Conservation (phyloP, 352 stramenopile genomes). For the Globisporangium nagaii region DNA sequence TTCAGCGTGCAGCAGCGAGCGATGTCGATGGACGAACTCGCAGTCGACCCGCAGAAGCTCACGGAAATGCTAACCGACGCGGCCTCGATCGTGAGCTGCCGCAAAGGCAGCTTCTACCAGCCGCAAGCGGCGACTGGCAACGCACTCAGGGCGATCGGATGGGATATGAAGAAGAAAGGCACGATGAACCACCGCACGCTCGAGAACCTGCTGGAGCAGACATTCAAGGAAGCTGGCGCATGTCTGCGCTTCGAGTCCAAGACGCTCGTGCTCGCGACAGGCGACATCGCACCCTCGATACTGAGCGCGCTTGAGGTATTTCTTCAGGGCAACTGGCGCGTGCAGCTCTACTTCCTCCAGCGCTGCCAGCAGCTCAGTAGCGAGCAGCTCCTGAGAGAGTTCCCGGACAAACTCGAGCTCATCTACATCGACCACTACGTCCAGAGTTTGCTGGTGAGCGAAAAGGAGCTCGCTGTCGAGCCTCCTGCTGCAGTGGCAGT, state of each 20-base stretch:
- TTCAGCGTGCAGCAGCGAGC: slow-evolving; percentile 14
- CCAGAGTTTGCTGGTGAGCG: slow-evolving; percentile 13
- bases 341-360: slow-evolving; percentile 17
- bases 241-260: background rate
- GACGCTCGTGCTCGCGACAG: slow-evolving; percentile 16
- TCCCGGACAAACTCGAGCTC: slow-evolving; percentile 4
- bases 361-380: background rate
- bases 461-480: background rate
- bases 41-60: slow-evolving; percentile 12
- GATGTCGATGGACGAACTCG: slow-evolving; percentile 11
- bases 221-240: background rate
- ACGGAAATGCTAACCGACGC: slow-evolving; percentile 15
- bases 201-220: slow-evolving; percentile 20
- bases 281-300: slow-evolving; percentile 3
- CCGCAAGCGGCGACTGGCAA: slow-evolving; percentile 11
- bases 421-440: slow-evolving; percentile 9
- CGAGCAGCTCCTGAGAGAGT: slow-evolving; percentile 1
- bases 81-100: slow-evolving; percentile 8
- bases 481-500: slow-evolving; percentile 6
- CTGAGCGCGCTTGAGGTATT: slow-evolving; percentile 15
- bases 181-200: slow-evolving; percentile 19
- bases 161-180: slow-evolving; percentile 22
- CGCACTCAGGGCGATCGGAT: slow-evolving; percentile 11
- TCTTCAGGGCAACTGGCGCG: slow-evolving; percentile 16
- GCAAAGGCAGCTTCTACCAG: slow-evolving; percentile 21